phyloP scores from a whole-genome alignment of 2,329 filamentous ascomycete genomes.

The Xylogone sp. region DNA sequence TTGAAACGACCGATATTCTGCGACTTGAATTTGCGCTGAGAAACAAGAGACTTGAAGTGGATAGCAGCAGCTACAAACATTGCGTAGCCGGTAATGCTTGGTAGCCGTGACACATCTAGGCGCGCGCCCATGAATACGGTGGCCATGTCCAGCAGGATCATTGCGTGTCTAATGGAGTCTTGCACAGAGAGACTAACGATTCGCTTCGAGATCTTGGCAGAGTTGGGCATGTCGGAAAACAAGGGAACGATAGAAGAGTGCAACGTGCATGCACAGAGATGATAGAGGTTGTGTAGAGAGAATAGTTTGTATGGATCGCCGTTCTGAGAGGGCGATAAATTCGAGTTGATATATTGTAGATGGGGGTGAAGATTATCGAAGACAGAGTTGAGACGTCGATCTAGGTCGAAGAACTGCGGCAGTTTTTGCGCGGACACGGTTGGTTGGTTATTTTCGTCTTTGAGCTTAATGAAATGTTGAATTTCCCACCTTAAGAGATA shows the following conservation, averaged over 20 bases:
- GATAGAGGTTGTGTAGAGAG: slow-evolving; percentile 9
- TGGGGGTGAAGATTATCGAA: slow-evolving; percentile 8
- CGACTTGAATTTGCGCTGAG: slow-evolving; percentile 9
- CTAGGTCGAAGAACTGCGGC: slow-evolving; percentile 7
- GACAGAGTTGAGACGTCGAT: slow-evolving; percentile 7
- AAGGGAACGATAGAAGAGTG: slow-evolving; percentile 13
- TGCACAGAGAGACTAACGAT: slow-evolving; percentile 9
- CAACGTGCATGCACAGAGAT: slow-evolving; percentile 8
- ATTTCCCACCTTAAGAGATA: slow-evolving; percentile 12
- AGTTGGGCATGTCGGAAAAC: slow-evolving; percentile 7
- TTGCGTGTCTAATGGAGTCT: slow-evolving; percentile 10
- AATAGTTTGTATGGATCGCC: slow-evolving; percentile 7
- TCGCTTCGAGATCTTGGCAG: slow-evolving; percentile 7
- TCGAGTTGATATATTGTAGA: slow-evolving; percentile 4
- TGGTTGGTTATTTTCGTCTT: neutral
- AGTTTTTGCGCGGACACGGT: slow-evolving; percentile 2
- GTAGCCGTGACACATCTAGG: slow-evolving; percentile 8
- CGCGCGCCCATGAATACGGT: slow-evolving; percentile 8
- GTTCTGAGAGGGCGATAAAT: slow-evolving; percentile 5
- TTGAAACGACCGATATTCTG: slow-evolving; percentile 7
- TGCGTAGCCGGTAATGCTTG: slow-evolving; percentile 10
- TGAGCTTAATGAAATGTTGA: slow-evolving; percentile 10
- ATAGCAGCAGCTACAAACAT: slow-evolving; percentile 12
- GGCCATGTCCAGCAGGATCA: slow-evolving; percentile 11
- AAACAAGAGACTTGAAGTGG: slow-evolving; percentile 12